Evolutionary conservation across 306 rosid genomes (phyloP).

Genomic region (Delonix regia): DNA sequence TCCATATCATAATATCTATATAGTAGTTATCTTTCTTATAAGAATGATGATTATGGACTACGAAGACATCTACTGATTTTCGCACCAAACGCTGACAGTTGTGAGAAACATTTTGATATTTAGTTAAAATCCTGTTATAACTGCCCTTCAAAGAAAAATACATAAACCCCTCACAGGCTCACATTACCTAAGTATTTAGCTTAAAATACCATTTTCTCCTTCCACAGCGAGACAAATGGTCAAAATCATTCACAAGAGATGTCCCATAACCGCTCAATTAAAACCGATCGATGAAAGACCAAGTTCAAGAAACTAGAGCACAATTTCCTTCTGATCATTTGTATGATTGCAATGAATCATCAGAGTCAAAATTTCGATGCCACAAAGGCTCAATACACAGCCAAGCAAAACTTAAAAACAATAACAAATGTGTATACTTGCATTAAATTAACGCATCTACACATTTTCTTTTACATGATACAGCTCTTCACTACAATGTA

Average conservation of each 20-base stretch:
- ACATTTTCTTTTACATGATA: constrained; percentile 33
- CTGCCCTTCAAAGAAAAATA: no score
- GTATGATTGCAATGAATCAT: constrained; percentile 9
- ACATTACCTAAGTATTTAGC: neutral
- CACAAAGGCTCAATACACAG: constrained; percentile 23
- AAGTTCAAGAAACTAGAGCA: constrained; percentile 18
- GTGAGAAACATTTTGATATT: no score
- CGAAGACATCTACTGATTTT: no score
- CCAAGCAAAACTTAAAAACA: constrained; percentile 29
- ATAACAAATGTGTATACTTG: constrained; percentile 24
- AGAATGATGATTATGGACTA: no score
- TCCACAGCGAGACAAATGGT: neutral
- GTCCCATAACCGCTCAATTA: neutral
- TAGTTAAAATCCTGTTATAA: no score
- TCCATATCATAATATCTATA: no score
- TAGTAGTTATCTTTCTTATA: no score
- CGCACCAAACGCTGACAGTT: no score
- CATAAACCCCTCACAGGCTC: no score
- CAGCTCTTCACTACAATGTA: constrained; percentile 47
- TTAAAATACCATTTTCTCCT: neutral
- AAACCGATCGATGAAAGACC: neutral
- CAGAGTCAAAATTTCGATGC: constrained; percentile 40
- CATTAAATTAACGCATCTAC: constrained; percentile 47
- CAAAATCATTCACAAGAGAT: neutral
- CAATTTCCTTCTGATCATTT: constrained; percentile 20